Percentiles rank a stretch among this genome's conserved stretches.
phyloP scores from a whole-genome alignment of 2,329 filamentous ascomycete genomes.

The Pseudogymnoascus sp. region DNA sequence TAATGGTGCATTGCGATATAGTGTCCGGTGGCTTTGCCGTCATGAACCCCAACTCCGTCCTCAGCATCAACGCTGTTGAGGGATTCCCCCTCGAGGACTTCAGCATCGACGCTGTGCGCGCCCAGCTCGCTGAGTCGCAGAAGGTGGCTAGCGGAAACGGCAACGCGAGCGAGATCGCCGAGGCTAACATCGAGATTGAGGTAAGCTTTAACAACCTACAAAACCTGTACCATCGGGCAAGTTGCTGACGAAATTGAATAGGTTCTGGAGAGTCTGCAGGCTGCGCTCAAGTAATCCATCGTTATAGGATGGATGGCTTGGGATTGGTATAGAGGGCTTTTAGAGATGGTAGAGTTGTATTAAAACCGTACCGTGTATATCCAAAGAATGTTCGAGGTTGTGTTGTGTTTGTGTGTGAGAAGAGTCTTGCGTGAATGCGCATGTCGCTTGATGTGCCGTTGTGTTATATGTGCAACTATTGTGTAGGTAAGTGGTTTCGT shows the following conservation, averaged over 20 bases:
- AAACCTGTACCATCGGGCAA: background rate
- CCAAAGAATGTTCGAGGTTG: conserved; percentile 20
- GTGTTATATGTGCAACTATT: background rate
- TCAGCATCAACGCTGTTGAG: conserved; percentile 99
- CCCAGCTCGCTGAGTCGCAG: conserved; percentile 89
- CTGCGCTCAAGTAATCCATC: conserved; percentile 63
- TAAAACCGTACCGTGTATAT: conserved; percentile 36
- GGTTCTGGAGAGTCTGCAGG: conserved; percentile 78
- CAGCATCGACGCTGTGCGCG: conserved; percentile 79
- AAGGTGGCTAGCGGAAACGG: conserved; percentile 86
- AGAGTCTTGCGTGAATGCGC: background rate
- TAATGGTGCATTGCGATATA: conserved; percentile 30
- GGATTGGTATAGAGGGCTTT: background rate
- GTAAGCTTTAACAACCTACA: conserved; percentile 41
- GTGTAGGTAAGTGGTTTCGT: too few species aligned
- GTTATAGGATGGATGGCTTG: conserved; percentile 36
- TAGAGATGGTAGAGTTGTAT: conserved; percentile 15
- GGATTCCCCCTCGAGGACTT: conserved; percentile 93
- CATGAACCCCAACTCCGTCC: conserved; percentile 85
- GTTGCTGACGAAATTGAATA: conserved; percentile 34
- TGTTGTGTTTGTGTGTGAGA: background rate
- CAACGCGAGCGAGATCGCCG: conserved; percentile 94
- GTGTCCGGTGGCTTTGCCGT: conserved; percentile 96
- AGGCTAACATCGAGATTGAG: conserved; percentile 99
- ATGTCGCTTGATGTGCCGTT: background rate